Percentiles rank a stretch among this genome's conserved stretches.
phyloP scores from a whole-genome alignment of 441 rosid genomes.

The Corymbia calophylla region DNA sequence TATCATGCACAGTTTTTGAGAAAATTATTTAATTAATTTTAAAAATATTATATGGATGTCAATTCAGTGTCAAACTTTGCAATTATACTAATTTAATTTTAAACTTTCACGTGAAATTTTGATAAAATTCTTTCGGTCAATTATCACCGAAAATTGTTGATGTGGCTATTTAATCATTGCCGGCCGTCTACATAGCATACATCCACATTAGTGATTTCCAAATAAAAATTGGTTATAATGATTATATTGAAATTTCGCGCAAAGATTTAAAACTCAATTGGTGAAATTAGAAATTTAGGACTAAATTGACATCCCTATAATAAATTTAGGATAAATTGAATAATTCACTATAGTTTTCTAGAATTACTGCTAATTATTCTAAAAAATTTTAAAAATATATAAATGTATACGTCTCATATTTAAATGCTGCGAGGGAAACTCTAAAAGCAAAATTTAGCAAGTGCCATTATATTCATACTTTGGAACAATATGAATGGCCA shows the following conservation, averaged over 20 bases:
- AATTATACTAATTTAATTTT: background rate
- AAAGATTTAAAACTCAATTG: no score
- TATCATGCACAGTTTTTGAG: background rate
- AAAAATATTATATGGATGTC: no score
- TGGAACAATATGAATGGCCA: background rate
- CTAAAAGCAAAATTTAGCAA: background rate
- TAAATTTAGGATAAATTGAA: background rate
- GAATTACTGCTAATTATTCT: background rate
- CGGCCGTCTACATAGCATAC: no score
- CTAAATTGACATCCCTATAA: background rate
- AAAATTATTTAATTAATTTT: background rate
- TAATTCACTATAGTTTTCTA: background rate
- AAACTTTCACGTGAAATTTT: no score
- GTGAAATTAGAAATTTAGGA: no score
- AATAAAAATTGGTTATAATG: no score
- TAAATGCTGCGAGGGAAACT: rapidly evolving
- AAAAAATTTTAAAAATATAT: background rate
- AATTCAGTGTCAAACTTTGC: no score
- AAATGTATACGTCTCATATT: background rate
- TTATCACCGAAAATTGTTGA: rapidly evolving
- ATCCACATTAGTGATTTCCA: no score
- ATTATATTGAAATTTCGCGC: no score
- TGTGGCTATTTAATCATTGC: rapidly evolving
- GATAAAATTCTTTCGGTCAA: no score
- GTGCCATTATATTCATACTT: background rate